Evolutionary conservation across 495 filamentous ascomycete genomes (phyloP), one percentile per base, ranked within the genome.

Genomic region (Talaromyces ruber): DNA sequence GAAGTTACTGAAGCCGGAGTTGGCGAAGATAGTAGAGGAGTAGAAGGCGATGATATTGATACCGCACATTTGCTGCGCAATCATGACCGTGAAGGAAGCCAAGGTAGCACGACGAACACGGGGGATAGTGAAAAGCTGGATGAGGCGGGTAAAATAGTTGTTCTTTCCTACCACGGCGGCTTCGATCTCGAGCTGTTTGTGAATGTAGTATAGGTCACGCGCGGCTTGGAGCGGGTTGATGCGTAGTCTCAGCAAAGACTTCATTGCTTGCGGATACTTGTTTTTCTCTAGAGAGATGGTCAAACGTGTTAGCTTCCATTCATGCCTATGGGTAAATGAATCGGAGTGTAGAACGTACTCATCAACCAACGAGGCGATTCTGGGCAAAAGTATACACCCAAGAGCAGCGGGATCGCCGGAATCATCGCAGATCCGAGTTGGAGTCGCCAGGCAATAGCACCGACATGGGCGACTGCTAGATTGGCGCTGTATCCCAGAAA

Each of bases 41-140:
- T 91, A 92, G 72, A 88, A 92, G 12, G 86, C 85, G 62, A 87
- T 86, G 59, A 88, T 84, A 62, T 87, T 88, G 64, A 85, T 67
- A 61, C 65, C 73, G 28, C 63, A 74, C 78, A 84, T 81, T 67
- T 85, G 82, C 68, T 87, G 84, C 1, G 82, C 86, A 64, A 90
- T 80, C 84, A 90, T 90, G 59, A 91, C 86, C 1, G 81, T 77
- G 61, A 76, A 80, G 0, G 83, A 85, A 34, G 86, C 88, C 26
- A 84, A 76, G 24, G 83, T 88, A 8, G 87, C 86, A 61, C 88
- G 82, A 45, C 87, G 81, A 56, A 88, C 73, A 32, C 87, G 84
- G 9, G 87, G 86, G 62, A 89, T 83, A 8, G 84, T 85, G 65
- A 91, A 90, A 8, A 89, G 73, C 63, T 91, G 81, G 32, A 79